Percentiles rank a stretch among this genome's conserved stretches.
Conservation (phyloP, 768 basidiomycete species). For the Pleurotus salmoneostramineus region DNA sequence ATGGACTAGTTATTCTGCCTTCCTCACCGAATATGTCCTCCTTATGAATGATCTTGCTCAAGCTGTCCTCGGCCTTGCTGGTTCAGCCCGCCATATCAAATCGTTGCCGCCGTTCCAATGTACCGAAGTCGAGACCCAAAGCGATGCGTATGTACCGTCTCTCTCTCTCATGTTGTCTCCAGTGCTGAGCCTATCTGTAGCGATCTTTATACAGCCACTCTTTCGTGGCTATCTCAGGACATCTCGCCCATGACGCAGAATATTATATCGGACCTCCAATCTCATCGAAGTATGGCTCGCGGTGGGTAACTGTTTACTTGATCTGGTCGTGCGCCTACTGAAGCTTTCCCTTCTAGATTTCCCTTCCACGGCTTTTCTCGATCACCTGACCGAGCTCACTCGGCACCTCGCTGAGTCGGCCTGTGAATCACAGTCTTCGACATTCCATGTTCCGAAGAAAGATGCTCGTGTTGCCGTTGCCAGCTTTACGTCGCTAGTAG, state of each 20-base stretch:
- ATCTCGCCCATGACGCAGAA: slow-evolving; percentile 20
- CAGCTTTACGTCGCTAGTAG: slow-evolving; percentile 15
- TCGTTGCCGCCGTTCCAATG: slow-evolving; percentile 14
- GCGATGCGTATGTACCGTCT: slow-evolving; percentile 33
- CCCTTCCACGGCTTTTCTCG: slow-evolving; percentile 43
- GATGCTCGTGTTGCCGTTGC: slow-evolving; percentile 28
- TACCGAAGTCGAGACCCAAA: slow-evolving; percentile 15
- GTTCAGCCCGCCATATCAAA: slow-evolving; percentile 10
- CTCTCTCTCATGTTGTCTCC: not conserved
- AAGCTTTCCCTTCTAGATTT: slow-evolving; percentile 27
- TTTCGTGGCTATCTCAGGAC: slow-evolving; percentile 34
- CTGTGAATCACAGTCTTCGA: slow-evolving; percentile 7
- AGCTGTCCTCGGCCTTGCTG: slow-evolving; percentile 25
- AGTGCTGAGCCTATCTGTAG: not conserved
- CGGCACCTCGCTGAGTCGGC: slow-evolving; percentile 23
- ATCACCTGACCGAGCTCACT: slow-evolving; percentile 41
- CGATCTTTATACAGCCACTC: slow-evolving; percentile 25
- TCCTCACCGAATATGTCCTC: slow-evolving; percentile 35
- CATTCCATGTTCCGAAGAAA: slow-evolving; percentile 23
- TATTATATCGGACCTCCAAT: slow-evolving; percentile 36
- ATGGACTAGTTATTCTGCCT: slow-evolving; percentile 48
- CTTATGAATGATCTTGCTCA: slow-evolving; percentile 36
- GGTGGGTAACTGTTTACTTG: slow-evolving; percentile 23
- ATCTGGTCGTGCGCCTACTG: not conserved
- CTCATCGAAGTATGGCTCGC: slow-evolving; percentile 40